Base-by-base conservation (phyloP, 2,329 filamentous ascomycete species). In the Penicillium freii region DNA sequence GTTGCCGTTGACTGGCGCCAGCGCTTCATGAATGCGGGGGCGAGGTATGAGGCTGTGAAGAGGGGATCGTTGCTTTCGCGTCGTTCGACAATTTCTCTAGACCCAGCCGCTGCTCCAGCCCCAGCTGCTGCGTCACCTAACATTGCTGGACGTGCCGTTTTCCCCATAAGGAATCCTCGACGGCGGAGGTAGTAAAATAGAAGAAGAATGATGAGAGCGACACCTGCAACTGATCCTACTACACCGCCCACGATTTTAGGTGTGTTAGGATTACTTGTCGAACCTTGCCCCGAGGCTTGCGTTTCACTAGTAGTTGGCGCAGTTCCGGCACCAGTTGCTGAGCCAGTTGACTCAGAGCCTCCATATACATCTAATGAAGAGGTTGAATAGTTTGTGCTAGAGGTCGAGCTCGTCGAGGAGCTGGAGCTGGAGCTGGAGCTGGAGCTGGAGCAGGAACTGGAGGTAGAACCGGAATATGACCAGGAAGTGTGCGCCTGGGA, bases 221-320 rank as follows among this genome's bases (percentile, higher is more conserved):
- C 80, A 34, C 84, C 85, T 34, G 84, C 83, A 49, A 86, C 77
- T 45, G 84, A 84, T 17, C 85, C 85, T 27, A 87, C 78, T n/a
- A 87, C 82, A 46, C 84, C 84, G 8, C 85, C 85, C 21, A 86
- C 83, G 4, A 87, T 80, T 57, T 79, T 78, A 17, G 80, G 79
- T 25, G 81, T 83, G 44, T 76, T 71, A 33, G 68, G 67, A 43
- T 70, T 66, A 31, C 60, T 66, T 21, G 64, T 25, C 6, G 53
- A 38, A 43, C 9, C 60, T 4, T 65, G 61, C n/a, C 54, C 57
- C 6, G 60, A 62, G 1, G 55, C 40, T 5, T 60, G 43, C n/a
- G 61, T 27, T n/a, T 53, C 50, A 29, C 44, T 64, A 13, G 60
- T 48, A 15, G 59, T 58, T 21, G 60, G 51, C 5, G 54, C 48